phyloP scores from a whole-genome alignment of 306 rosid genomes.

The Cucumis melo region DNA sequence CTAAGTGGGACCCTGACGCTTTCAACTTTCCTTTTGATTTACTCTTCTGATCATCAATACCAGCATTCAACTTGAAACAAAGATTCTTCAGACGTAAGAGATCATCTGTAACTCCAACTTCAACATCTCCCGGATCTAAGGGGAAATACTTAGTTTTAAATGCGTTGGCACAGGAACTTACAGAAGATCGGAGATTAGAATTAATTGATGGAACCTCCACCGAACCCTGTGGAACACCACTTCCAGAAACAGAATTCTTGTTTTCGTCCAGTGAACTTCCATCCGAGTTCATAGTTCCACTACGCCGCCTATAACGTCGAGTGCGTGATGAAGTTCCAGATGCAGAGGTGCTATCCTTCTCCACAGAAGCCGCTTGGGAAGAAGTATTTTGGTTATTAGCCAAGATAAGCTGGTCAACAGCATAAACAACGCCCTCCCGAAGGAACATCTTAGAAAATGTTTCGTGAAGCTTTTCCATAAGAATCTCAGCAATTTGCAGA shows the following conservation, averaged over 20 bases:
- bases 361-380: constrained; percentile 43
- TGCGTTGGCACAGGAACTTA: constrained; percentile 66
- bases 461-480: constrained; percentile 90
- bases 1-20: constrained; percentile 45
- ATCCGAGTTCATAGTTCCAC: constrained; percentile 50
- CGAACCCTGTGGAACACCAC: constrained; percentile 55
- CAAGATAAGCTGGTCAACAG: constrained; percentile 85
- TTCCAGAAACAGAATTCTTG: constrained; percentile 36
- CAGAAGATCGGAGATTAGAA: constrained; percentile 59
- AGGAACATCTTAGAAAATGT: constrained; percentile 83
- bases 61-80: constrained; percentile 59
- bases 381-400: constrained; percentile 39
- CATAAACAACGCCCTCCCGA: constrained; percentile 97
- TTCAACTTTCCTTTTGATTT: constrained; percentile 77
- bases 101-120: constrained; percentile 88
- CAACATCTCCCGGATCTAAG: constrained; percentile 59
- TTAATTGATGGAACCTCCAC: constrained; percentile 54
- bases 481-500: constrained; percentile 92
- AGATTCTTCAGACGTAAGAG: constrained; percentile 68
- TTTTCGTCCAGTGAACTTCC: constrained; percentile 60
- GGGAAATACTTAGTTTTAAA: constrained; percentile 87
- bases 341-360: constrained; percentile 58
- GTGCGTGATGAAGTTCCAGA: constrained; percentile 69
- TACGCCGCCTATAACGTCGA: constrained; percentile 79
- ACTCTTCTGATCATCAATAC: constrained; percentile 63